Evolutionary conservation across 164 flowering plant species (phyloP).

Genomic region (Cinnamomum chago): DNA sequence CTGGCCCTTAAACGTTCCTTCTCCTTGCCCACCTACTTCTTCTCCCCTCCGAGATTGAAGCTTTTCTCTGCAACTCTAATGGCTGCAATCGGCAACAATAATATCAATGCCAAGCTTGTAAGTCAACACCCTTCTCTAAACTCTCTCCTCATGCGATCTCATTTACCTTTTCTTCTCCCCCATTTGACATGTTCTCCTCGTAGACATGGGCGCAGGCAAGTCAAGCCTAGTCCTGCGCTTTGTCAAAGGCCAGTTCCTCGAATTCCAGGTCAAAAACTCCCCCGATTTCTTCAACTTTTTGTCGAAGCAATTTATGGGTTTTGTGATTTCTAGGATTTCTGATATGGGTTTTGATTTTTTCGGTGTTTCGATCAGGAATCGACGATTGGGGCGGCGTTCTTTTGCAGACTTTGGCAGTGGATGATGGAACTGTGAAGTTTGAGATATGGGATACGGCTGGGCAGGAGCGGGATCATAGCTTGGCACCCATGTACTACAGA

Average conservation of each 20-base stretch:
- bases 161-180: too few relatives aligned
- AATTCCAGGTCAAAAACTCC: not conserved
- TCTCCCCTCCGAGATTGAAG: not conserved
- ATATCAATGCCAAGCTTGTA: constrained; percentile 73
- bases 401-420: not conserved
- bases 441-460: not conserved
- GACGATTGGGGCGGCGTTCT: not conserved
- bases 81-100: constrained; percentile 63
- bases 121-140: constrained; percentile 16
- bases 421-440: not conserved
- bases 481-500: not conserved
- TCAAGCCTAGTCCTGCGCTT: not conserved
- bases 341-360: not conserved
- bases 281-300: not conserved
- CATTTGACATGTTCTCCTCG: not conserved
- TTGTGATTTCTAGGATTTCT: not conserved
- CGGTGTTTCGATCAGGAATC: not conserved
- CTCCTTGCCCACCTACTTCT: too few relatives aligned
- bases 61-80: constrained; percentile 20
- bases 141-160: not conserved
- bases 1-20: too few relatives aligned
- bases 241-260: not conserved
- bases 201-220: not conserved
- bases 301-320: not conserved
- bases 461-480: not conserved